Evolutionary conservation across 2,329 filamentous ascomycete species (phyloP), one percentile per base, ranked within the genome.

Genomic region (Exophiala xenobiotica): DNA sequence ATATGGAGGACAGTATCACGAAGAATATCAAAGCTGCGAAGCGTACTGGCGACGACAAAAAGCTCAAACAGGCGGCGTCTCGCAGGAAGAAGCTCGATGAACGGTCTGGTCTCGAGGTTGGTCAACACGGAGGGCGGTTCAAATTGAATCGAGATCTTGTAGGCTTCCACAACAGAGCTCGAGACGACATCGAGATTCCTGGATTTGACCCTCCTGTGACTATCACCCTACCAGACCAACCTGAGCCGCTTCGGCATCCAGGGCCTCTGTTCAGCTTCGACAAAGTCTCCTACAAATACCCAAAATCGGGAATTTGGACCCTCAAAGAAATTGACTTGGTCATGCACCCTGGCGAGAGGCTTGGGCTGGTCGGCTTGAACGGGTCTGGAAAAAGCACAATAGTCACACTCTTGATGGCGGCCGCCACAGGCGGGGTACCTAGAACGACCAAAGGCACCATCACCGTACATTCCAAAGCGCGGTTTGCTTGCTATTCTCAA

Each of bases 31-130:
- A 85, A 58, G 80, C 85, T 16, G 90, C 88, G 5, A 87, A 85
- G 65, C 83, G 83, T 41, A 86, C 85, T 20, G 87, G 89, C 23
- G 89, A 95, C 63, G 86, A 90, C 61, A 92, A 92, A 65, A 91
- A 90, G 66, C 76, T 95, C 2, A 83, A 87, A n/a, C 87, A 91
- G 72, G 89, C 88, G 3, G 91, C 90, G 57, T 88, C 85, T 3
- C 78, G 88, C 1, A 87, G 91, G 70, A 92, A 90, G 74, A 91
- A 90, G 65, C 77, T 95, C 1, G 88, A 95, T 50, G 85, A 93
- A 49, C 77, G 88, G 4, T 87, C 84, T 82, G 90, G 89, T 0
- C 68, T 95, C 61, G 79, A 91, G 63, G 85, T 89, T 33, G 86
- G 74, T 57, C 80, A 82, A 5, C 85, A 78, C 45, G 90, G 90